Conservation (phyloP, 2,329 filamentous ascomycete species). For the Phyllosticta citribraziliensis region DNA sequence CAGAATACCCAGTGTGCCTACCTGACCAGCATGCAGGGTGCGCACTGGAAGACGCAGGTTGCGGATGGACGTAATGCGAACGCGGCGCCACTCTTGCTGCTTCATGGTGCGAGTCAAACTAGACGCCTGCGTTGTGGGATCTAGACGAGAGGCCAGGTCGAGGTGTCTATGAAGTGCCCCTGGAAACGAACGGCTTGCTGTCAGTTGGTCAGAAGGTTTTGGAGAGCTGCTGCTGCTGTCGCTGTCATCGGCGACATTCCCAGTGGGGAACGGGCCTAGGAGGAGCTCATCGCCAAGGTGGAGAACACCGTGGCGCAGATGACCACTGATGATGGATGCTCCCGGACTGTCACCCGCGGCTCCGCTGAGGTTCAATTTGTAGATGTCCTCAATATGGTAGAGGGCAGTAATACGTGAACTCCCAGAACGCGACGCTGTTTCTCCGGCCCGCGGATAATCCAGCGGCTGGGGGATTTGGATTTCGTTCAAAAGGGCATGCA, state of each 20-base stretch:
- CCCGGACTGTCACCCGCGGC: slow-evolving; percentile 14
- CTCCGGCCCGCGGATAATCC: not conserved
- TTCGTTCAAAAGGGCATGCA: slow-evolving; percentile 71
- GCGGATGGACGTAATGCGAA: slow-evolving; percentile 74
- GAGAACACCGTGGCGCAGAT: slow-evolving; percentile 69
- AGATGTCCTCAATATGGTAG: slow-evolving; percentile 88
- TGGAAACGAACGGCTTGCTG: slow-evolving; percentile 38
- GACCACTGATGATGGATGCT: slow-evolving; percentile 66
- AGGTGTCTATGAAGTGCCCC: slow-evolving; percentile 29
- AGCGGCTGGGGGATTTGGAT: slow-evolving; percentile 51
- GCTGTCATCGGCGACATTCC: slow-evolving; percentile 23
- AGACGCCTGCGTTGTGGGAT: not conserved
- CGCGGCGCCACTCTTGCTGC: slow-evolving; percentile 60
- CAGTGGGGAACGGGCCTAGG: slow-evolving; percentile 57
- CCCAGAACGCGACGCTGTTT: too few species aligned
- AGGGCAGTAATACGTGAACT: slow-evolving; percentile 33
- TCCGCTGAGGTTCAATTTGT: slow-evolving; percentile 40
- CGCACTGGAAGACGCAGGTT: slow-evolving; percentile 79
- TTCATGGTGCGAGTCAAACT: slow-evolving; percentile 8
- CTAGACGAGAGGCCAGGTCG: not conserved
- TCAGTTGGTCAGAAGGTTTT: slow-evolving; percentile 19
- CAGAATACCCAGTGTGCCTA: slow-evolving; percentile 76
- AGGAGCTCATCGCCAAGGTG: slow-evolving; percentile 68
- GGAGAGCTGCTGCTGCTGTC: slow-evolving; percentile 23
- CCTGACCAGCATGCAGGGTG: slow-evolving; percentile 67